Conservation (phyloP, 495 filamentous ascomycete species). For the Hypoxylon fragiforme region DNA sequence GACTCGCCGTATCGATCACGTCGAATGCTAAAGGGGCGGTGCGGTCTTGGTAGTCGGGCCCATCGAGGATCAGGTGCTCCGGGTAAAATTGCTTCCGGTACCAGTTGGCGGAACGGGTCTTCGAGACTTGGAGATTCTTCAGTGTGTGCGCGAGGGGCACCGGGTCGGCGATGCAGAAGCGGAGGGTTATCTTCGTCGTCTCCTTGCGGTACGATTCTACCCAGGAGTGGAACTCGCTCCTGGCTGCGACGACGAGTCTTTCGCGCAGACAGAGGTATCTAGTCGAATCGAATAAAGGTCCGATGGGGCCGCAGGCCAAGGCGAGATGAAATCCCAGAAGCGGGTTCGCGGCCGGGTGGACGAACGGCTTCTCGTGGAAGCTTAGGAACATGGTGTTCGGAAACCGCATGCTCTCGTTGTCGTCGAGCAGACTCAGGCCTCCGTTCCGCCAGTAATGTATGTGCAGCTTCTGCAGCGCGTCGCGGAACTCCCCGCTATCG, state of each 20-base stretch:
- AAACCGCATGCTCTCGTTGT: not conserved
- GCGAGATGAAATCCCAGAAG: not conserved
- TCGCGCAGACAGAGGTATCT: not conserved
- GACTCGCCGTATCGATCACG: conserved; percentile 62
- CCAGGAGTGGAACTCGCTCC: not conserved
- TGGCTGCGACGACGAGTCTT: not conserved
- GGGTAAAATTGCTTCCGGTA: conserved; percentile 31
- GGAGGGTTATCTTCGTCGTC: conserved; percentile 36
- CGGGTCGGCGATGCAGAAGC: conserved; percentile 50
- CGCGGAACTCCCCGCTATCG: too few species aligned
- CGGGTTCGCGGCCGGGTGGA: not conserved
- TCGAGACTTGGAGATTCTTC: conserved; percentile 35
- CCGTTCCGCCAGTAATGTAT: too few species aligned
- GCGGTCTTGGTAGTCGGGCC: conserved; percentile 42
- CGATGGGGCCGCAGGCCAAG: not conserved
- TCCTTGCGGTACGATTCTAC: not conserved
- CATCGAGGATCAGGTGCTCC: conserved; percentile 43
- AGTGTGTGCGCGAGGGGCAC: conserved; percentile 52
- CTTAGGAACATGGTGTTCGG: not conserved
- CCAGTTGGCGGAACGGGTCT: conserved; percentile 31
- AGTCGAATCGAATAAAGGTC: not conserved
- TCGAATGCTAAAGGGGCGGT: conserved; percentile 52
- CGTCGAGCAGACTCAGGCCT: not conserved
- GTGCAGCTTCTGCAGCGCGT: too few species aligned
- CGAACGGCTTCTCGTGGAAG: not conserved